These are phyloP conservation scores for Talaromyces trachyspermus DNA, from an alignment of 495 filamentous ascomycete species.

Conservation along the genomic window DNA sequence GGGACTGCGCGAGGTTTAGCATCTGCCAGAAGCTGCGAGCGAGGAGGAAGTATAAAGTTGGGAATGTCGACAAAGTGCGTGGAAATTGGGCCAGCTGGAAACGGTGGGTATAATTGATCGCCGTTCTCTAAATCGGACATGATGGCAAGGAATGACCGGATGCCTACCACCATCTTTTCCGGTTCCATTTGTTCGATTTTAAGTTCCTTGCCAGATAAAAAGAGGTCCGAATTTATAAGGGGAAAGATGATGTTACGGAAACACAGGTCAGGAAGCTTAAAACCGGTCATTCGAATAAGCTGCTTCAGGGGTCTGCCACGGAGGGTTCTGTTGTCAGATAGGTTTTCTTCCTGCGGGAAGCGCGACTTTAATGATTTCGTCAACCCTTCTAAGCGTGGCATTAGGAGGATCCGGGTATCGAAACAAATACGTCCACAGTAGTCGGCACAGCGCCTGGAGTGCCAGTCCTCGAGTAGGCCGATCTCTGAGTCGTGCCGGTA, in stretches of 20 bases:
- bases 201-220: slow-evolving; percentile 65
- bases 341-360: slow-evolving; percentile 70
- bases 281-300: slow-evolving; percentile 90
- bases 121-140: slow-evolving; percentile 91
- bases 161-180: slow-evolving; percentile 93
- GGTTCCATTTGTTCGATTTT: slow-evolving; percentile 91
- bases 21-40: slow-evolving; percentile 35
- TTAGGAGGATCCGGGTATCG: slow-evolving; percentile 65
- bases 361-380: slow-evolving; percentile 76
- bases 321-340: slow-evolving; percentile 73
- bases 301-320: slow-evolving; percentile 87
- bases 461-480: slow-evolving; percentile 69
- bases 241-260: slow-evolving; percentile 91
- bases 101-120: slow-evolving; percentile 70
- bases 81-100: slow-evolving; percentile 52
- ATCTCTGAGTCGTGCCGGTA: slow-evolving; percentile 77
- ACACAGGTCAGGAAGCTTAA: slow-evolving; percentile 85
- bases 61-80: slow-evolving; percentile 36
- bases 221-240: slow-evolving; percentile 83
- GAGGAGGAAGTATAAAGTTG: slow-evolving; percentile 26
- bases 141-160: slow-evolving; percentile 83
- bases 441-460: slow-evolving; percentile 79
- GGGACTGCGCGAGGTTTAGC: slow-evolving; percentile 26
- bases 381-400: slow-evolving; percentile 66
- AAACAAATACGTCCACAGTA: slow-evolving; percentile 97